phyloP scores from a whole-genome alignment of 371 early-diverging fungal genomes.

The Modicella reniformis region DNA sequence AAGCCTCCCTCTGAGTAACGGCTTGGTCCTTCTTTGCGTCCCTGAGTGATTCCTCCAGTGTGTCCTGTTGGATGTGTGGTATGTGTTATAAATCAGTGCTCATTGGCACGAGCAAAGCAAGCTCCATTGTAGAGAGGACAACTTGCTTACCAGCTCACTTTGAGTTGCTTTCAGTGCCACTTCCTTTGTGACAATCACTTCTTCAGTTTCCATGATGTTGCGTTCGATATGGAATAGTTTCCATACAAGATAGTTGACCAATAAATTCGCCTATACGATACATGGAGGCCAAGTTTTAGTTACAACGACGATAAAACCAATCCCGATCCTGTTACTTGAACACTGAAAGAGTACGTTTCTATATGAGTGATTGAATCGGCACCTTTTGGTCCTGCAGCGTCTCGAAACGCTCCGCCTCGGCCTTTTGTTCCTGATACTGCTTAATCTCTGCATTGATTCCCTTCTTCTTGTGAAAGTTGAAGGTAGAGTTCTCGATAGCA shows the following conservation, averaged over 20 bases:
- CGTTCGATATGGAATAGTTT: conserved; percentile 87
- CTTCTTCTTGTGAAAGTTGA: conserved; percentile 88
- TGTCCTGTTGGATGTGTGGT: conserved; percentile 38
- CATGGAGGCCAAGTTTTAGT: no score
- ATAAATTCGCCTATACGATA: conserved; percentile 45
- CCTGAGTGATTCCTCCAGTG: conserved; percentile 66
- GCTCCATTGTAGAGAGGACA: no score
- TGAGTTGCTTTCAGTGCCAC: conserved; percentile 46
- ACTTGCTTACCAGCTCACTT: conserved; percentile 53
- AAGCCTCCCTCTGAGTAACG: conserved; percentile 76
- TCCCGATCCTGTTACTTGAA: no score
- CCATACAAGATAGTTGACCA: conserved; percentile 82
- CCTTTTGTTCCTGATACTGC: conserved; percentile 89
- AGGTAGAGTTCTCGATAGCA: conserved; percentile 87
- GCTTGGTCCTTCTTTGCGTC: conserved; percentile 79
- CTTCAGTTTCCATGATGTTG: conserved; percentile 63
- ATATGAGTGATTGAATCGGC: not conserved
- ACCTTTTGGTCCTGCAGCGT: conserved; percentile 69
- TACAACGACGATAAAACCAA: not conserved
- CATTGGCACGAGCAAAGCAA: no score
- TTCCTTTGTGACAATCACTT: conserved; percentile 55
- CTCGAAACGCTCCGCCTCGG: conserved; percentile 88
- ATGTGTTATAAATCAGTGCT: not conserved
- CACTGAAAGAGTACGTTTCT: no score
- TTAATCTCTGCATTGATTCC: conserved; percentile 90